These are phyloP conservation scores for Annulohypoxylon moriforme DNA, from an alignment of 495 filamentous ascomycete genomes.

Conservation along the genomic window DNA sequence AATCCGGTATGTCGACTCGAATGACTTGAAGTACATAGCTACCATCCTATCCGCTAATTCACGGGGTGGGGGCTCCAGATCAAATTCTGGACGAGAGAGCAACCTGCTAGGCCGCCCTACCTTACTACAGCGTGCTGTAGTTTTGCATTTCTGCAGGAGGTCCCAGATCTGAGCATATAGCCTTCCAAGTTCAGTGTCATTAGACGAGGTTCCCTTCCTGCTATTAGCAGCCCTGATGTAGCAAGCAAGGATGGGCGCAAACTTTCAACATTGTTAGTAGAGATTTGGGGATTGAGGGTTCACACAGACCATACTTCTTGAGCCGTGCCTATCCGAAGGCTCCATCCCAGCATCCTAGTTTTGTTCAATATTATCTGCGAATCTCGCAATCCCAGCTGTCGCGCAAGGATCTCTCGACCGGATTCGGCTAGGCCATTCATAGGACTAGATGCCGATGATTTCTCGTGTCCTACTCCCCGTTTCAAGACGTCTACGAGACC, in stretches of 20 bases:
- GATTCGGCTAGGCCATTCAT: constrained; percentile 31
- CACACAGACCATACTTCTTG: constrained; percentile 51
- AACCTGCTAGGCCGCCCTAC: constrained; percentile 42
- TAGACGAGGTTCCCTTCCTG: constrained; percentile 9
- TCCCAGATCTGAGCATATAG: constrained; percentile 45
- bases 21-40: constrained; percentile 65
- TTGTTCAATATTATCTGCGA: constrained; percentile 51
- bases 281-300: background rate
- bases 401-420: constrained; percentile 41
- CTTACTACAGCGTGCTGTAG: constrained; percentile 45
- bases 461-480: constrained; percentile 35
- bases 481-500: constrained; percentile 34
- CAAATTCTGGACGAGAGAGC: constrained; percentile 39
- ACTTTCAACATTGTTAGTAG: constrained; percentile 32
- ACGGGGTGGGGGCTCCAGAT: constrained; percentile 58
- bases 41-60: constrained; percentile 63
- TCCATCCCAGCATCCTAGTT: constrained; percentile 56
- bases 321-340: constrained; percentile 55
- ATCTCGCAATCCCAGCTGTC: constrained; percentile 42
- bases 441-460: constrained; percentile 28
- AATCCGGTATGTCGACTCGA: constrained; percentile 68
- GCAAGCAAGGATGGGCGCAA: constrained; percentile 32
- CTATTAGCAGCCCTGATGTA: constrained; percentile 21
- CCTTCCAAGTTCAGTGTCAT: constrained; percentile 37
- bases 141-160: constrained; percentile 52